A percentile compares a stretch with the other conserved stretches of the same genome.
Conservation (phyloP, 805 yeast species). For the Candida adriatica region DNA sequence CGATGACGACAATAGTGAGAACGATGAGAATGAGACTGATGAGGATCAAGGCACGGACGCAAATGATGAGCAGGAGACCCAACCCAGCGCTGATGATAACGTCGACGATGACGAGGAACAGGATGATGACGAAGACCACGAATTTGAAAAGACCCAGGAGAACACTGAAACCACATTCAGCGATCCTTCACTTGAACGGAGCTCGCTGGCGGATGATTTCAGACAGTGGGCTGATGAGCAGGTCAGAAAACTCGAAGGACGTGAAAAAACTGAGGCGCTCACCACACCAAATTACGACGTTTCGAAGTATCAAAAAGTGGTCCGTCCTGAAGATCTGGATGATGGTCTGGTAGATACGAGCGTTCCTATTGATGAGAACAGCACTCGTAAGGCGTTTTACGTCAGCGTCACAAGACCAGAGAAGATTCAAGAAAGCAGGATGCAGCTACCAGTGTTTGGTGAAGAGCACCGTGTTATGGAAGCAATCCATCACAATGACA, state of each 20-base stretch:
- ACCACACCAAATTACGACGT: conserved; percentile 30
- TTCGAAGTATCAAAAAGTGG: conserved; percentile 34
- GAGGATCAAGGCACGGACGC: background rate
- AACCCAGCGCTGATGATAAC: conserved; percentile 19
- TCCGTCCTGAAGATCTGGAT: conserved; percentile 65
- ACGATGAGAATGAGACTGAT: background rate
- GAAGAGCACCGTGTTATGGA: conserved; percentile 95
- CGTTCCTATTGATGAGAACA: conserved; percentile 47
- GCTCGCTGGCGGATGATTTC: conserved; percentile 54
- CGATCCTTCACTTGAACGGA: conserved; percentile 40
- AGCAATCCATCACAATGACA: conserved; percentile 87
- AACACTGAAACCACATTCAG: background rate
- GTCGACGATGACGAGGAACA: conserved; percentile 24
- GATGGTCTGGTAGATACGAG: conserved; percentile 62
- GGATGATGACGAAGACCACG: conserved; percentile 27
- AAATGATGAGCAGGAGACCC: conserved; percentile 21
- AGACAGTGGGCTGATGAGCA: conserved; percentile 85
- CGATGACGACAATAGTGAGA: conserved; percentile 18
- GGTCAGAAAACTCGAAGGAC: conserved; percentile 56
- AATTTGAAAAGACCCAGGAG: conserved; percentile 2
- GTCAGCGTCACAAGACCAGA: conserved; percentile 62
- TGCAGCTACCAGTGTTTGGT: conserved; percentile 77
- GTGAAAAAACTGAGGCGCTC: conserved; percentile 43
- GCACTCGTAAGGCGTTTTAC: conserved; percentile 51
- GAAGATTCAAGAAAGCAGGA: conserved; percentile 59